phyloP scores from a whole-genome alignment of 768 basidiomycete genomes.

The Lactifluus subvellereus region DNA sequence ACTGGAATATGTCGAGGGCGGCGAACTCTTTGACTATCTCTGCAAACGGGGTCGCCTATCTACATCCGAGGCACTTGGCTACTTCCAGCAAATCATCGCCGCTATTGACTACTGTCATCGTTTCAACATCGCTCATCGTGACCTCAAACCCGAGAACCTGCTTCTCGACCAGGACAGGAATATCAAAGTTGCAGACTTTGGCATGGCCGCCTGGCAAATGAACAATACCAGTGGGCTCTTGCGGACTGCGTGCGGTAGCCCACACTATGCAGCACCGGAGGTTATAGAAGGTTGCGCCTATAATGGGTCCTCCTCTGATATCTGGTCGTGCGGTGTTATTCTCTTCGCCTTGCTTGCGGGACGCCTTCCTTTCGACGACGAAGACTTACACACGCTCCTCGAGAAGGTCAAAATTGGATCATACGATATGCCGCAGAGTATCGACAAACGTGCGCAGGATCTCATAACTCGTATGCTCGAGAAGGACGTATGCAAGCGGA shows the following conservation, averaged over 20 bases:
- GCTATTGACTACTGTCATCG: conserved; percentile 90
- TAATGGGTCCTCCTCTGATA: conserved; percentile 82
- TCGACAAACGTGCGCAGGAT: conserved; percentile 67
- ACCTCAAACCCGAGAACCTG: conserved; percentile 88
- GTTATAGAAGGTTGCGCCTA: conserved; percentile 80
- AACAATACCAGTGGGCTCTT: conserved; percentile 53
- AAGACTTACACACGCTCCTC: conserved; percentile 70
- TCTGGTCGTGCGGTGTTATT: conserved; percentile 96
- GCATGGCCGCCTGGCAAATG: conserved; percentile 92
- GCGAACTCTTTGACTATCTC: conserved; percentile 91
- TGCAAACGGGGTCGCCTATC: conserved; percentile 71
- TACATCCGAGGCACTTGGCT: conserved; percentile 65
- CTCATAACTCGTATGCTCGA: conserved; percentile 77
- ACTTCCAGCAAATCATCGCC: conserved; percentile 91
- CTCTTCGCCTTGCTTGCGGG: conserved; percentile 85
- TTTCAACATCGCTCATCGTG: conserved; percentile 92
- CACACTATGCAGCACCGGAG: conserved; percentile 94
- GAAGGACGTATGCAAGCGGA: conserved; percentile 65
- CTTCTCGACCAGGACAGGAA: conserved; percentile 77
- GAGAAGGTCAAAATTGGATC: conserved; percentile 71
- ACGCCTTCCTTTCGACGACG: conserved; percentile 88
- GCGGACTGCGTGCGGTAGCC: conserved; percentile 86
- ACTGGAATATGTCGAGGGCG: conserved; percentile 91
- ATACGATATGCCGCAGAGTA: conserved; percentile 67
- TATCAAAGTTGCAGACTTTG: conserved; percentile 95